These are phyloP conservation scores for Epichloe sylvatica DNA, from an alignment of 2,329 filamentous ascomycete species.

Conservation along the genomic window DNA sequence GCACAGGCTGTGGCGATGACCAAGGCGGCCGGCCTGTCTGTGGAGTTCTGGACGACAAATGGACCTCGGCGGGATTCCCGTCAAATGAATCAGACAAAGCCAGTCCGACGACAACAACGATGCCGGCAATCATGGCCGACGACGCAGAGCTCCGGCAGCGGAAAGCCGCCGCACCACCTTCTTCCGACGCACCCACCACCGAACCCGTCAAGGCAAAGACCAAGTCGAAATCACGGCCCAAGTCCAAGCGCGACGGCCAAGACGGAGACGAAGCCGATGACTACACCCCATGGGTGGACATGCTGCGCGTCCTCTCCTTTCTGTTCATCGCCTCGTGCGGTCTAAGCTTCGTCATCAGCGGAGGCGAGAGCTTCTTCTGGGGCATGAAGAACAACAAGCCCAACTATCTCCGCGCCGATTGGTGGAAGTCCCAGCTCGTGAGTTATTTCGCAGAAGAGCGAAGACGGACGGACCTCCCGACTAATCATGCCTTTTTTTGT, in stretches of 20 bases:
- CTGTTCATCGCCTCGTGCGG: constrained; percentile 51
- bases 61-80: too few species aligned
- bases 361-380: constrained; percentile 57
- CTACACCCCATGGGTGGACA: constrained; percentile 44
- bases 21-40: too few species aligned
- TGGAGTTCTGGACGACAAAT: too few species aligned
- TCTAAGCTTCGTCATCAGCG: constrained; percentile 63
- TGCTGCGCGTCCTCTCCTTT: constrained; percentile 55
- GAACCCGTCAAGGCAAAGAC: constrained; percentile 11
- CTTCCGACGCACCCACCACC: constrained; percentile 9
- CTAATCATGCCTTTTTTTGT: not conserved
- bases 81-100: not conserved
- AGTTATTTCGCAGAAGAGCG: constrained; percentile 14
- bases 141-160: constrained; percentile 30
- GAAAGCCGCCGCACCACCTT: constrained; percentile 18
- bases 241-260: constrained; percentile 16
- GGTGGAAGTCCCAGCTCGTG: constrained; percentile 50
- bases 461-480: not conserved
- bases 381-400: constrained; percentile 45
- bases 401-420: constrained; percentile 43
- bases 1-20: too few species aligned
- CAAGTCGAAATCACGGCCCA: constrained; percentile 6
- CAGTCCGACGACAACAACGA: too few species aligned
- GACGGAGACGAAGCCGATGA: constrained; percentile 56
- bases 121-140: constrained; percentile 19